These are phyloP conservation scores for Colletotrichum abscissum DNA, from an alignment of 2,329 filamentous ascomycete species.

Conservation along the genomic window DNA sequence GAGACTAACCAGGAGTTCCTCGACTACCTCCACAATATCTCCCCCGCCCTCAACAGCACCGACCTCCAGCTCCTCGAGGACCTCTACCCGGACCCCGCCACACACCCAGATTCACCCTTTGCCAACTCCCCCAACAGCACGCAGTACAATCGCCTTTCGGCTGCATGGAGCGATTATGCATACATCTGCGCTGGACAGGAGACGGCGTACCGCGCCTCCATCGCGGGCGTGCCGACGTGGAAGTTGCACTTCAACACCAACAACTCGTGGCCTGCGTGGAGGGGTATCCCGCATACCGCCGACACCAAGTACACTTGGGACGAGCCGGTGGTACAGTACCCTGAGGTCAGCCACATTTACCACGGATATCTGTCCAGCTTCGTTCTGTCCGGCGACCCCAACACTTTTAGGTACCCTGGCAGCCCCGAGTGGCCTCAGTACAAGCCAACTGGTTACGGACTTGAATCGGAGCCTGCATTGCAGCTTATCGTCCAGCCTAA, in stretches of 20 bases:
- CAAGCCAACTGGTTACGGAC: slow-evolving; percentile 38
- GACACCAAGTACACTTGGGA: slow-evolving; percentile 51
- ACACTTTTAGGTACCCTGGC: slow-evolving; percentile 51
- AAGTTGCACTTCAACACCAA: slow-evolving; percentile 80
- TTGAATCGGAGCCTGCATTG: slow-evolving; percentile 39
- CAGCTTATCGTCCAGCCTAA: slow-evolving; percentile 48
- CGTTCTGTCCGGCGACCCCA: slow-evolving; percentile 77
- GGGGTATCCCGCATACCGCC: slow-evolving; percentile 51
- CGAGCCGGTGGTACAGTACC: slow-evolving; percentile 47
- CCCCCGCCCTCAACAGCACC: slow-evolving; percentile 41
- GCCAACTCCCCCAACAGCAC: slow-evolving; percentile 51
- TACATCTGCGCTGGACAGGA: slow-evolving; percentile 58
- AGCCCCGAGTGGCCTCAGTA: slow-evolving; percentile 42
- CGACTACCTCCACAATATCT: slow-evolving; percentile 49
- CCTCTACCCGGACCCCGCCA: slow-evolving; percentile 50
- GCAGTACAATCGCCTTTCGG: slow-evolving; percentile 56
- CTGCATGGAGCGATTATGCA: slow-evolving; percentile 56
- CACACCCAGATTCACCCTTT: slow-evolving; percentile 46
- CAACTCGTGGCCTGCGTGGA: slow-evolving; percentile 78
- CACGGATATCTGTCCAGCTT: slow-evolving; percentile 78
- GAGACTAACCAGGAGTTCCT: slow-evolving; percentile 50
- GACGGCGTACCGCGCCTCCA: slow-evolving; percentile 68
- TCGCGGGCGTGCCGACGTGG: slow-evolving; percentile 74
- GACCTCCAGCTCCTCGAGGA: slow-evolving; percentile 43
- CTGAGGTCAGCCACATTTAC: slow-evolving; percentile 49